Evolutionary conservation across 306 rosid species (phyloP).

Genomic region (Begonia masoniana): DNA sequence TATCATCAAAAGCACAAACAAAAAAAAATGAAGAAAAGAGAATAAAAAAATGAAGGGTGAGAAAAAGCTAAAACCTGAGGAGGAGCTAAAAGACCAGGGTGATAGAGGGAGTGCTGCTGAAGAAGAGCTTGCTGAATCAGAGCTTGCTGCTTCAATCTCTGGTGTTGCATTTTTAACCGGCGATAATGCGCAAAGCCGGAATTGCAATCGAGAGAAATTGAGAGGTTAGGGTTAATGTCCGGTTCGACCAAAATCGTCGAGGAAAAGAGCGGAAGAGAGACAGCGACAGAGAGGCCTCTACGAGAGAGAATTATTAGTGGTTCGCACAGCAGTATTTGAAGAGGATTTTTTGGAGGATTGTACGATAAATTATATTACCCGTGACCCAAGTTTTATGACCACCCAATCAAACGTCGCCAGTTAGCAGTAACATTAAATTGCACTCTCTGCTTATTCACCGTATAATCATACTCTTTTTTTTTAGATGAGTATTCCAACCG

Average conservation of each 20-base stretch:
- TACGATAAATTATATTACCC: background rate
- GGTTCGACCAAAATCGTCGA: constrained; percentile 19
- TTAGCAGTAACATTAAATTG: too few species aligned
- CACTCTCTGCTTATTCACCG: too few species aligned
- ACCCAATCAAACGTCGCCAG: too few species aligned
- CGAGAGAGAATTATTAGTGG: constrained; percentile 13
- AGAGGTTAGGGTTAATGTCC: constrained; percentile 58
- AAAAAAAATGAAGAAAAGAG: constrained; percentile 15
- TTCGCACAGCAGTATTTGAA: constrained; percentile 3
- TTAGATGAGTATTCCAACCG: too few species aligned
- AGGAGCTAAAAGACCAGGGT: constrained; percentile 90
- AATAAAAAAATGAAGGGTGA: background rate
- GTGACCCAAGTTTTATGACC: too few species aligned
- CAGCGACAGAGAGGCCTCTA: constrained; percentile 6
- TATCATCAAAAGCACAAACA: too few species aligned
- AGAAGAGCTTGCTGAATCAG: constrained; percentile 97
- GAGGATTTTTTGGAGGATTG: background rate
- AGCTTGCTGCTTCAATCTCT: constrained; percentile 95
- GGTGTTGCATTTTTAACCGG: constrained; percentile 72
- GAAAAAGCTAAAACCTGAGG: constrained; percentile 59
- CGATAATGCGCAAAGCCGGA: constrained; percentile 16
- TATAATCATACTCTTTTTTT: too few species aligned
- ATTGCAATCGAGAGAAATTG: constrained; percentile 16
- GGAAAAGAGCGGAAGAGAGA: constrained; percentile 1
- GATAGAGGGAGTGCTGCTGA: constrained; percentile 93